Percentiles rank a stretch among this genome's conserved stretches.
These are phyloP conservation scores for Annulohypoxylon stygium DNA, from an alignment of 495 filamentous ascomycete genomes.

Conservation along the genomic window DNA sequence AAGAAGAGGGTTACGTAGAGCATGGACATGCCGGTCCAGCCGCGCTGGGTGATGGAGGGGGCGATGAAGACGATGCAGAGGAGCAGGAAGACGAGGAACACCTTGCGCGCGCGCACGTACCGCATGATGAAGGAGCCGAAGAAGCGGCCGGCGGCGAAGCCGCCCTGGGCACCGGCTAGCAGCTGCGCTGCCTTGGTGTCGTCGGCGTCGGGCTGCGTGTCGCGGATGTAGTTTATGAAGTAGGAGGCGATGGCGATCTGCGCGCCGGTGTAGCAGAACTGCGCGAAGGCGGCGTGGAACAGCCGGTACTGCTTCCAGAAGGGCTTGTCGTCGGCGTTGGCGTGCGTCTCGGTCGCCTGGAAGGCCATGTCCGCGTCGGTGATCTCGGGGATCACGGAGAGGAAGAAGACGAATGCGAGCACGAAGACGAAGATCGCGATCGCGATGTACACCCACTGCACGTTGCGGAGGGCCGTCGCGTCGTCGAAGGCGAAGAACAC, in stretches of 20 bases:
- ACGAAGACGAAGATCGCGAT: slow-evolving; percentile 77
- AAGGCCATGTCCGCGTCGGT: slow-evolving; percentile 79
- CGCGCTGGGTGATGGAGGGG: slow-evolving; percentile 65
- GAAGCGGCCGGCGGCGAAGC: slow-evolving; percentile 77
- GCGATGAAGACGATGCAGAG: slow-evolving; percentile 69
- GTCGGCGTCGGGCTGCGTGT: slow-evolving; percentile 46
- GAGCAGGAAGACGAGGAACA: slow-evolving; percentile 64
- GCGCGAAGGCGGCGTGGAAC: slow-evolving; percentile 73
- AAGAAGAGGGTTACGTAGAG: slow-evolving; percentile 76
- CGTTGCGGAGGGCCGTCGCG: slow-evolving; percentile 64
- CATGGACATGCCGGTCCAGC: slow-evolving; percentile 68
- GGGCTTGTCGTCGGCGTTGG: slow-evolving; percentile 62
- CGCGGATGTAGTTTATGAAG: slow-evolving; percentile 61
- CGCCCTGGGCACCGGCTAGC: slow-evolving; percentile 74
- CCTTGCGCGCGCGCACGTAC: slow-evolving; percentile 64
- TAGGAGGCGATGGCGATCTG: slow-evolving; percentile 72
- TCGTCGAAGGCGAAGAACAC: slow-evolving; percentile 75
- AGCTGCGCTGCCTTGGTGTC: slow-evolving; percentile 51
- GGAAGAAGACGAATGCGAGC: slow-evolving; percentile 73
- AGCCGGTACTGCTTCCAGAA: slow-evolving; percentile 74
- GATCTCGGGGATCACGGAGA: slow-evolving; percentile 76
- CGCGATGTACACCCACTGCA: slow-evolving; percentile 82
- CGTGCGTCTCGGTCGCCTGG: slow-evolving; percentile 58
- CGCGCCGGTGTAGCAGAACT: slow-evolving; percentile 79
- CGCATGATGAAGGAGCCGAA: slow-evolving; percentile 65